Evolutionary conservation across 441 rosid species (phyloP), one percentile per base, ranked within the genome.

Genomic region (Melastoma candidum): DNA sequence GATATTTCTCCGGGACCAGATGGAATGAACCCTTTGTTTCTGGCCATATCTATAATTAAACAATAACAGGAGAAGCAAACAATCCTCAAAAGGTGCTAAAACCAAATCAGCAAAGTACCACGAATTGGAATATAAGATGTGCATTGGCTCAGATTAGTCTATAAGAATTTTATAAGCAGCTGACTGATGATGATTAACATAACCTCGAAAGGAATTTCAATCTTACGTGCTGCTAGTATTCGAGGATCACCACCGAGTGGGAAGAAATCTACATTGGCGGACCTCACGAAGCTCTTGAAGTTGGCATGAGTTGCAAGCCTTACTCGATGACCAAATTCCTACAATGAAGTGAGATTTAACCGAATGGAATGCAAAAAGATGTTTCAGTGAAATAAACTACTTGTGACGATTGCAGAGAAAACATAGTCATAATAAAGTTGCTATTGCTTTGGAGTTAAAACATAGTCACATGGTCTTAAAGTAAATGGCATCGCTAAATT

Each of bases 211-310:
- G 36, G 7, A 29, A 62, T 56, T 47, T 65, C 68, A 66, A 68
- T 69, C 88, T 87, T 83, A 93, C 99, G 89, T 81, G 77, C 96
- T 66, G 99, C 99, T 77, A 93, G 72, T 66, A 78, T 84, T 51
- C 95, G 82, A 54, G 97, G 97, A 77, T 93, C 99, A 68, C 97
- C 97, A 5, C 97, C 96, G 71, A 93, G 70, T 24, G 99, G 99
- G 59, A 75, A 89, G 66, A 89, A 93, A 47, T 84, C 97, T 61
- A 93, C 81, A 36, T 90, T 96, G 55, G 89, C 93, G 48, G 89
- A 77, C 68, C 71, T 80, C 49, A 93, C 95, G 73, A 93, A 93
- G 52, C 69, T 65, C 44, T 68, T 61, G 75, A 93, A 93, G 71
- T 93, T 93, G 45, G 71, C 84, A 78, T 89, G 99, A 63, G 99